Evolutionary conservation across 1,139 yeast genomes (phyloP).

Genomic region (Saccharomyces hybrid): DNA sequence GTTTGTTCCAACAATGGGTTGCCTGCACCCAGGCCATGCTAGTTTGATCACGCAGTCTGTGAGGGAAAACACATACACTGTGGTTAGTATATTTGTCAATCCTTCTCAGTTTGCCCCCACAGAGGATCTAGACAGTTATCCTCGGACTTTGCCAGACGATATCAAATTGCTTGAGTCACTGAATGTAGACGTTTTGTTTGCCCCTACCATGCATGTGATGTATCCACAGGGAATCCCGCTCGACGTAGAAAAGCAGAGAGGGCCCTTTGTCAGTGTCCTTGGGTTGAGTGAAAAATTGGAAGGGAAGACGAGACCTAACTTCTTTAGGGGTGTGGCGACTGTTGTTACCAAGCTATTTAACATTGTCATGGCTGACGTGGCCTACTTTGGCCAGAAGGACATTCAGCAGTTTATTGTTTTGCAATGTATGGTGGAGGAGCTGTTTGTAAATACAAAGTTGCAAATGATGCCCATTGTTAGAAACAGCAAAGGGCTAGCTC

Average conservation of each 20-base stretch:
- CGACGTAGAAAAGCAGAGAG: slow-evolving; percentile 54
- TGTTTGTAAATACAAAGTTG: slow-evolving; percentile 59
- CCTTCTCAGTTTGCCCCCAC: slow-evolving; percentile 95
- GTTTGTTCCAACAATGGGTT: slow-evolving; percentile 37
- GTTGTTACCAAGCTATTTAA: slow-evolving; percentile 81
- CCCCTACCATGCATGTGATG: slow-evolving; percentile 76
- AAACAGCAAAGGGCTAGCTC: slow-evolving; percentile 66
- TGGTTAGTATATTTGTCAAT: slow-evolving; percentile 87
- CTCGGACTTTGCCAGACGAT: slow-evolving; percentile 72
- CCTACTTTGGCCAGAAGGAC: slow-evolving; percentile 95
- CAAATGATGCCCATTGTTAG: slow-evolving; percentile 71
- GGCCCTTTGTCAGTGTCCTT: slow-evolving; percentile 72
- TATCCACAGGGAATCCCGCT: slow-evolving; percentile 85
- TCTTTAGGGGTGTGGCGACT: slow-evolving; percentile 94
- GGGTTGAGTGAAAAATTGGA: slow-evolving; percentile 86
- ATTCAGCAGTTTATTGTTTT: slow-evolving; percentile 88
- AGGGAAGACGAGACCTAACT: slow-evolving; percentile 81
- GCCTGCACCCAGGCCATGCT: slow-evolving; percentile 34
- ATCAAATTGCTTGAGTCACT: slow-evolving; percentile 39
- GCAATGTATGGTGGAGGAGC: slow-evolving; percentile 64
- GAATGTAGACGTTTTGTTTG: slow-evolving; percentile 61
- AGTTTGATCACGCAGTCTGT: slow-evolving; percentile 43
- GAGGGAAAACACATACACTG: slow-evolving; percentile 55
- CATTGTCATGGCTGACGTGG: slow-evolving; percentile 60
- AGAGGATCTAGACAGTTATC: slow-evolving; percentile 84